phyloP scores from a whole-genome alignment of 345 rosid species.

The Microcos paniculata region DNA sequence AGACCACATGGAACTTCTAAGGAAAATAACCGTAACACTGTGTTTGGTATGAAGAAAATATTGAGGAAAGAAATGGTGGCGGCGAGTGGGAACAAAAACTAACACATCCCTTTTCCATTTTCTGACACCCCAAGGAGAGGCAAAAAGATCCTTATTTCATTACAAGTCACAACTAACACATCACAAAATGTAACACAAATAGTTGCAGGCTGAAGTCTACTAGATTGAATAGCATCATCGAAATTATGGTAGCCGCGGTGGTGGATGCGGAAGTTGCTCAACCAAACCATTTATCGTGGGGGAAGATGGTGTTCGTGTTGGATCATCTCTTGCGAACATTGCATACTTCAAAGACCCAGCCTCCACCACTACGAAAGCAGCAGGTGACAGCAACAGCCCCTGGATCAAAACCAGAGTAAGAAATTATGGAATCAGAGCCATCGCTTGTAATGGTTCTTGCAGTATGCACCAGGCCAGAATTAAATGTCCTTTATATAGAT shows the following conservation, averaged over 20 bases:
- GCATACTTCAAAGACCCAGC: not conserved
- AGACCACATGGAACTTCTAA: not conserved
- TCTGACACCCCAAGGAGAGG: no score
- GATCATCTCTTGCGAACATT: not conserved
- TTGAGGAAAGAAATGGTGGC: no score
- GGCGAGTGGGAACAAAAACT: no score
- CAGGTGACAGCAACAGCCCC: not conserved
- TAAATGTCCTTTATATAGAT: not conserved
- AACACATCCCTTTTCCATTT: no score
- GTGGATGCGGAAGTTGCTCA: not conserved
- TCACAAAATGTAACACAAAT: no score
- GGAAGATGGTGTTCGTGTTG: not conserved
- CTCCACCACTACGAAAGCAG: not conserved
- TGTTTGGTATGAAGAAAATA: no score
- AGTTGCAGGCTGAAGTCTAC: no score
- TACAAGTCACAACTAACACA: no score
- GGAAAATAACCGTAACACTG: slow-evolving; percentile 4
- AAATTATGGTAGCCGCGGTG: not conserved
- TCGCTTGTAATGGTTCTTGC: not conserved
- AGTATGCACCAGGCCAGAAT: not conserved
- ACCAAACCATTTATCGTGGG: not conserved
- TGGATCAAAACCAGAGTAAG: not conserved
- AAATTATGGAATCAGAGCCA: not conserved
- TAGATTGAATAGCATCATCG: no score
- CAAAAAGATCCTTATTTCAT: no score